A percentile compares a stretch with the other conserved stretches of the same genome.
phyloP scores from a whole-genome alignment of 148 eudicot genomes.

The Nepenthes mirabilis region DNA sequence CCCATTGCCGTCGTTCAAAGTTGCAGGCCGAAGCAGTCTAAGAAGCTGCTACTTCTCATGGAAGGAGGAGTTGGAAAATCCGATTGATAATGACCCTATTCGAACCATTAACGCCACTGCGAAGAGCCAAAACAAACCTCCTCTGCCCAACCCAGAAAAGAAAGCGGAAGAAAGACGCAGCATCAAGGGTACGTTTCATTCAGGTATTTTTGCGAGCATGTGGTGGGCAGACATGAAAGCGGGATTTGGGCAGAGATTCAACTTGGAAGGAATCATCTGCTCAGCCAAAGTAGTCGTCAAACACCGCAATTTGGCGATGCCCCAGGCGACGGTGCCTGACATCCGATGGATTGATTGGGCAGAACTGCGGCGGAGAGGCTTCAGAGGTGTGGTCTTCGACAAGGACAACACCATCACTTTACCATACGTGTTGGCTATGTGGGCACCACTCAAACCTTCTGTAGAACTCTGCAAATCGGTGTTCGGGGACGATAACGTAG shows the following conservation, averaged over 20 bases:
- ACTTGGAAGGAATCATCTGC: conserved; percentile 46
- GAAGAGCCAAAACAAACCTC: neutral
- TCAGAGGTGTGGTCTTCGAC: conserved; percentile 82
- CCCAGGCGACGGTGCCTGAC: conserved; percentile 49
- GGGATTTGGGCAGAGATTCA: conserved; percentile 68
- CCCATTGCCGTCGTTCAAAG: too few relatives aligned
- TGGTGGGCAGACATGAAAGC: conserved; percentile 61
- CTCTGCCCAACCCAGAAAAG: conserved; percentile 1
- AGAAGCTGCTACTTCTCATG: too few relatives aligned
- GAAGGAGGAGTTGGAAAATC: too few relatives aligned
- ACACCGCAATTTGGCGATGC: conserved; percentile 44
- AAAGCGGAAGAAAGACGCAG: neutral
- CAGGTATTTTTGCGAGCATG: conserved; percentile 41
- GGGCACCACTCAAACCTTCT: conserved; percentile 39
- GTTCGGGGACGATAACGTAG: conserved; percentile 63
- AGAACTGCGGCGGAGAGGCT: conserved; percentile 51
- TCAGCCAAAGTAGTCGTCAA: conserved; percentile 24
- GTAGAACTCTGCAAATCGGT: conserved; percentile 49
- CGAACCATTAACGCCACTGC: neutral
- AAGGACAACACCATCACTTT: conserved; percentile 80
- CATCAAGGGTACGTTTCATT: neutral
- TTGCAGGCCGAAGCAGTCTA: too few relatives aligned
- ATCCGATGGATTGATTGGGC: conserved; percentile 68
- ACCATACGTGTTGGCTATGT: conserved; percentile 49
- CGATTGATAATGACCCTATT: too few relatives aligned